phyloP scores from a whole-genome alignment of 2,329 filamentous ascomycete genomes.

The Pseudogymnoascus sp. region DNA sequence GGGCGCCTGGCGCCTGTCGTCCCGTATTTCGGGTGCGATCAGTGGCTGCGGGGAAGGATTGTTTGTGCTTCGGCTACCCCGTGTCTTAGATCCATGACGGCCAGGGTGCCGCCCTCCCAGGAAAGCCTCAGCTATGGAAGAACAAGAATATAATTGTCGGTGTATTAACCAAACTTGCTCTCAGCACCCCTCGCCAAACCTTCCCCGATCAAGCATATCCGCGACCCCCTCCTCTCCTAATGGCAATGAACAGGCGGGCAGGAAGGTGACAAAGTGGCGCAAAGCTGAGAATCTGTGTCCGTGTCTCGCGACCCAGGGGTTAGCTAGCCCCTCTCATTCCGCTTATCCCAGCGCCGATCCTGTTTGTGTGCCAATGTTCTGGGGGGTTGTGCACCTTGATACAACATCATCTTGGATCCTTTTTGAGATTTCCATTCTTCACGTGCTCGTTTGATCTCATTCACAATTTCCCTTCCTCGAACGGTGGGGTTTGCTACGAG shows the following conservation, averaged over 20 bases:
- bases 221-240: neutral
- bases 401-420: neutral
- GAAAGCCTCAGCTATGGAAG: neutral
- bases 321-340: neutral
- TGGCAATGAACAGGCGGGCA: neutral
- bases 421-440: neutral
- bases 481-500: neutral
- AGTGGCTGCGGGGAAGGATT: neutral
- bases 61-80: neutral
- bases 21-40: neutral
- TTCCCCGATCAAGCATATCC: neutral
- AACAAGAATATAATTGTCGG: constrained; percentile 1
- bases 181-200: neutral
- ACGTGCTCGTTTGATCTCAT: neutral
- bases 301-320: neutral
- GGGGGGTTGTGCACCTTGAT: neutral
- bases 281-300: constrained; percentile 1
- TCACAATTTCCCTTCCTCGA: neutral
- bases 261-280: constrained; percentile 5
- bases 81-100: neutral
- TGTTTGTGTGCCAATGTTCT: neutral
- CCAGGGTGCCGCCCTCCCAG: neutral
- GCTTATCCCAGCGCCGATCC: constrained; percentile 5
- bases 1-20: neutral
- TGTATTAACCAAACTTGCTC: constrained; percentile 2